These are phyloP conservation scores for Candida easanensis DNA, from an alignment of 805 yeast species.

Conservation along the genomic window DNA sequence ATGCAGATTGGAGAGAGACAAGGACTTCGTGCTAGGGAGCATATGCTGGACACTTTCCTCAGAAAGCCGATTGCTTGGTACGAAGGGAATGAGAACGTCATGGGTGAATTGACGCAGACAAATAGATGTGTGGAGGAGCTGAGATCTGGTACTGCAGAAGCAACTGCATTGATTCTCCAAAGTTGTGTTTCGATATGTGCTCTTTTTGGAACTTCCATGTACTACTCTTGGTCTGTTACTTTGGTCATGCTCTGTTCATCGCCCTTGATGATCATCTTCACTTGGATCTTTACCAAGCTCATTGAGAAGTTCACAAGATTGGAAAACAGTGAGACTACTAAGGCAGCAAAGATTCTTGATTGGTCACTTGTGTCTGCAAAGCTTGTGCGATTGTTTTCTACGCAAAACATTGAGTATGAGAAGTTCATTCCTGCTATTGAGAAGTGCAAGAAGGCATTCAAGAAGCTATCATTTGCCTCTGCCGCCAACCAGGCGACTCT, in stretches of 20 bases:
- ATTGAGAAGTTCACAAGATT: conserved; percentile 45
- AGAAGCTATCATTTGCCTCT: conserved; percentile 43
- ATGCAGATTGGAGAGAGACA: conserved; percentile 70
- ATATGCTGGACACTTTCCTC: conserved; percentile 44
- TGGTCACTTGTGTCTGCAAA: conserved; percentile 66
- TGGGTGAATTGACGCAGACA: conserved; percentile 63
- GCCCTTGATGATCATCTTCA: conserved; percentile 59
- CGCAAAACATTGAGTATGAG: conserved; percentile 49
- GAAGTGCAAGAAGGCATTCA: conserved; percentile 37
- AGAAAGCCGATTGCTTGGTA: conserved; percentile 56
- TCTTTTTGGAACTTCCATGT: conserved; percentile 61
- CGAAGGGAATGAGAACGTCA: conserved; percentile 50
- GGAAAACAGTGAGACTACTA: conserved; percentile 58
- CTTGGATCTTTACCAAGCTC: conserved; percentile 47
- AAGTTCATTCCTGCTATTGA: conserved; percentile 36
- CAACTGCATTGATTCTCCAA: conserved; percentile 55
- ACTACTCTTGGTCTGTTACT: conserved; percentile 83
- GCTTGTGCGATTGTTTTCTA: conserved; percentile 60
- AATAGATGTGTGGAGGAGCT: conserved; percentile 75
- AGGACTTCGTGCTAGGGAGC: conserved; percentile 51
- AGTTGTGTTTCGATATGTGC: conserved; percentile 52
- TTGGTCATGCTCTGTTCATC: conserved; percentile 69
- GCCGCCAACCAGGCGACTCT: conserved; percentile 56
- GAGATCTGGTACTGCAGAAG: conserved; percentile 65
- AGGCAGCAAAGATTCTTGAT: conserved; percentile 57